Evolutionary conservation across 768 basidiomycete genomes (phyloP), one percentile per base, ranked within the genome.

Genomic region (Lactarius trivialis): DNA sequence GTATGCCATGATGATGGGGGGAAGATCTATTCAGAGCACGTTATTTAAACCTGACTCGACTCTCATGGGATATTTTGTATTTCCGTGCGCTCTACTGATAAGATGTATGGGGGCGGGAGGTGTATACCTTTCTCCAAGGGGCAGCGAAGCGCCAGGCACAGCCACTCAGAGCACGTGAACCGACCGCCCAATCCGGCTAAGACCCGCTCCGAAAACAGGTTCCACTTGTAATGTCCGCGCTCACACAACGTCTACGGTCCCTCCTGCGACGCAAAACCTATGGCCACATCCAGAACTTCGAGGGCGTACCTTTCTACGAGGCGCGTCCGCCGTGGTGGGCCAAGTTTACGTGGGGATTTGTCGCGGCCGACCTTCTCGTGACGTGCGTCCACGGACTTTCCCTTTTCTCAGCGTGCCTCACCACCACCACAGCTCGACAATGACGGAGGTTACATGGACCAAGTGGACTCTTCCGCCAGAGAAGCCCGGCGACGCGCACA

Each of bases 381-480:
- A 67, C 64, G 66, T 67, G 60, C 61, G 67, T 55, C 7, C 9
- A 48, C 48, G 19, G 30, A 41, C 17, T 19, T 30, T 28, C 11
- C 56, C 15, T 39, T n/a, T 15, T 36, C 1, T 17, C 21, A 19
- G n/a, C 19, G 17, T 21, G 21, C 32, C 50, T n/a, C 39, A 58
- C 50, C n/a, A n/a, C 26, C 12, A 11, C 34, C 12, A 4, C 28
- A 67, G 66, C 28, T 67, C 65, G 7, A 60, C 66, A 2, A 67
- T 67, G 67, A 60, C 67, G 30, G 65, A 67, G 56, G 26, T 66
- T 19, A 66, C 65, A n/a, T 67, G 67, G 67, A 56, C 55, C 26
- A 63, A 60, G 30, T 67, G 67, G 67, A 63, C 58, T 3, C 19
- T 55, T 2, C 63, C 58, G 17, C 65, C 65, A 15, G 43, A 53